phyloP scores from a whole-genome alignment of 352 stramenopile genomes.

The Phytophthora meadii region DNA sequence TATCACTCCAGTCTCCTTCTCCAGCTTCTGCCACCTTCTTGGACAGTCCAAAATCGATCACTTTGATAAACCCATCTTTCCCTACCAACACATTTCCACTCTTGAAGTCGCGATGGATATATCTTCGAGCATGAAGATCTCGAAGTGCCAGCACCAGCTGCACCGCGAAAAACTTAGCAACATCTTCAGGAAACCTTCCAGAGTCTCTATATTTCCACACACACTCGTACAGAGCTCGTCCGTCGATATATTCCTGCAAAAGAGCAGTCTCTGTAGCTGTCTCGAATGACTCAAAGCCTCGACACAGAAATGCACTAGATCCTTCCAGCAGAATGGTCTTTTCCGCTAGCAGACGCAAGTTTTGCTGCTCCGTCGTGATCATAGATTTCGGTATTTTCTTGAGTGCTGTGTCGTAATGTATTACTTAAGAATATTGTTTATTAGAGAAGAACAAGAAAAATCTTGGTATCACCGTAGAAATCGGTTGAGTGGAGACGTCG shows the following conservation, averaged over 20 bases:
- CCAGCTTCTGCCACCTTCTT: constrained; percentile 24
- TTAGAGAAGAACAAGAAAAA: background rate
- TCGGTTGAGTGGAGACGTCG: constrained; percentile 28
- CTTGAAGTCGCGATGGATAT: constrained; percentile 83
- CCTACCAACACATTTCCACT: constrained; percentile 78
- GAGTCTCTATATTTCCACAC: constrained; percentile 63
- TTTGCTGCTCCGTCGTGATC: constrained; percentile 47
- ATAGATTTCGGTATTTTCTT: constrained; percentile 61
- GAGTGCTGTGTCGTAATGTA: constrained; percentile 42
- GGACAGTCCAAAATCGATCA: constrained; percentile 85
- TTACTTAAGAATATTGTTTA: background rate
- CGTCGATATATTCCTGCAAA: constrained; percentile 68
- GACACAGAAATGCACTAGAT: constrained; percentile 59
- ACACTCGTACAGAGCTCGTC: constrained; percentile 71
- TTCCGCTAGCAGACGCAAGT: constrained; percentile 52
- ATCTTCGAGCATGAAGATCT: constrained; percentile 58
- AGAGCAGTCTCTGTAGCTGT: constrained; percentile 37
- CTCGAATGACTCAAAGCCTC: constrained; percentile 39
- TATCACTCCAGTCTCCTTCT: background rate
- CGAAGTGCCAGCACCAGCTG: constrained; percentile 74
- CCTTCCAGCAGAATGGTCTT: constrained; percentile 48
- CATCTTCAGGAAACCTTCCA: constrained; percentile 52
- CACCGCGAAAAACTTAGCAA: constrained; percentile 67
- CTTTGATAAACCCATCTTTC: constrained; percentile 44
- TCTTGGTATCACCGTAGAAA: constrained; percentile 37